Conservation (phyloP, 1,139 yeast genomes). For the Yamadazyma songkhlaensis region DNA sequence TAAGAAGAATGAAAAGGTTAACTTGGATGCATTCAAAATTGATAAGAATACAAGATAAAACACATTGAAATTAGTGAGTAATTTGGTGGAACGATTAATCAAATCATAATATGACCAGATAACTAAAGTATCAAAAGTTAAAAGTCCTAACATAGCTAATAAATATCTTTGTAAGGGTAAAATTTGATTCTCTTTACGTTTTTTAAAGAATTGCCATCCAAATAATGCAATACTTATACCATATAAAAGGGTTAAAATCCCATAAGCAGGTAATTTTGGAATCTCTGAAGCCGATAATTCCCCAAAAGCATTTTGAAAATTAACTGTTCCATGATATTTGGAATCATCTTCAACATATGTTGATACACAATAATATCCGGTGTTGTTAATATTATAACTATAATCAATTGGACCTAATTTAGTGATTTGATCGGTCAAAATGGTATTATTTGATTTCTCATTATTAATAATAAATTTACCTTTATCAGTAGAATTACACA, state of each 20-base stretch:
- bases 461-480: conserved; percentile 61
- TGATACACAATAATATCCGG: conserved; percentile 92
- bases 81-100: conserved; percentile 57
- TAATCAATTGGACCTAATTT: conserved; percentile 59
- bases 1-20: conserved; percentile 86
- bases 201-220: conserved; percentile 82
- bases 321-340: conserved; percentile 61
- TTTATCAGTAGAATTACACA: conserved; percentile 52
- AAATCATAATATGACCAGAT: conserved; percentile 92
- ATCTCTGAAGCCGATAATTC: conserved; percentile 85
- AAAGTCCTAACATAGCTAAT: conserved; percentile 77
- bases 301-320: conserved; percentile 90
- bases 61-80: conserved; percentile 59
- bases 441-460: conserved; percentile 47
- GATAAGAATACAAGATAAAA: conserved; percentile 78
- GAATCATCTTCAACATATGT: conserved; percentile 49
- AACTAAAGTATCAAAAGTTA: conserved; percentile 80
- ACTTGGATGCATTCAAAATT: conserved; percentile 72
- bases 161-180: conserved; percentile 89
- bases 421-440: conserved; percentile 55
- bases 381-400: conserved; percentile 61
- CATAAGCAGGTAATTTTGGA: conserved; percentile 88
- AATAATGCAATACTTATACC: conserved; percentile 78
- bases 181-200: conserved; percentile 72
- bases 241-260: conserved; percentile 79